These are phyloP conservation scores for Barnettozyma sp. DNA, from an alignment of 805 yeast genomes.

Conservation along the genomic window DNA sequence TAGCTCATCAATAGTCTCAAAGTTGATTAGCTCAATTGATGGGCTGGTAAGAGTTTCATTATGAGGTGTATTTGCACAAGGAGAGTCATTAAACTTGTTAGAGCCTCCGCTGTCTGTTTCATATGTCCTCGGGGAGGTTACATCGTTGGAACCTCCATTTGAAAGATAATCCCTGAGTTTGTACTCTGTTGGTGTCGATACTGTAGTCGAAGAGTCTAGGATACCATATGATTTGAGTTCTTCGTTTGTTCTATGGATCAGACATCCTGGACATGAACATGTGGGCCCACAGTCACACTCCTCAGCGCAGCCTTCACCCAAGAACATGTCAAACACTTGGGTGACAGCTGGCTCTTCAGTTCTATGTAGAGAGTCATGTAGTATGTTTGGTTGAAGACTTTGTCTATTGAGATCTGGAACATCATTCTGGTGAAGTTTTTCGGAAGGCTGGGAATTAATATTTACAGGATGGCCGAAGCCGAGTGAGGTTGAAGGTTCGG, in stretches of 20 bases:
- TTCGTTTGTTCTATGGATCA: slow-evolving; percentile 24
- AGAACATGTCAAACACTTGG: slow-evolving; percentile 17
- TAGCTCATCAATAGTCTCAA: slow-evolving; percentile 19
- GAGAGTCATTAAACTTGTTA: background rate
- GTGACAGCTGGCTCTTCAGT: slow-evolving; percentile 2
- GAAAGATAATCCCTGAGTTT: background rate
- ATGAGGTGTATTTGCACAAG: background rate
- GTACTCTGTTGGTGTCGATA: slow-evolving; percentile 14
- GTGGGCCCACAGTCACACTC: slow-evolving; percentile 24
- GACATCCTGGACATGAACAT: slow-evolving; percentile 24
- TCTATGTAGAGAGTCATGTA: too few relatives aligned
- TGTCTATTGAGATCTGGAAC: too few relatives aligned
- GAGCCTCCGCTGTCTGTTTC: background rate
- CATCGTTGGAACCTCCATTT: background rate
- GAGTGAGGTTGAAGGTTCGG: too few relatives aligned
- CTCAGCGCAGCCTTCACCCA: slow-evolving; percentile 20
- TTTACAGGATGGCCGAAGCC: background rate
- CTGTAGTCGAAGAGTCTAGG: slow-evolving; percentile 15
- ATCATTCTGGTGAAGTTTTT: too few relatives aligned
- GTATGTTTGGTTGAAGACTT: too few relatives aligned
- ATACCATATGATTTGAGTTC: slow-evolving; percentile 22
- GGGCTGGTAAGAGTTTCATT: background rate
- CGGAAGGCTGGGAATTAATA: too few relatives aligned
- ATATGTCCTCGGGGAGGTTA: slow-evolving; percentile 1
- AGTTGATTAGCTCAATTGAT: slow-evolving; percentile 9